Evolutionary conservation across 2,329 filamentous ascomycete species (phyloP).

Genomic region (Penicillium sp.): DNA sequence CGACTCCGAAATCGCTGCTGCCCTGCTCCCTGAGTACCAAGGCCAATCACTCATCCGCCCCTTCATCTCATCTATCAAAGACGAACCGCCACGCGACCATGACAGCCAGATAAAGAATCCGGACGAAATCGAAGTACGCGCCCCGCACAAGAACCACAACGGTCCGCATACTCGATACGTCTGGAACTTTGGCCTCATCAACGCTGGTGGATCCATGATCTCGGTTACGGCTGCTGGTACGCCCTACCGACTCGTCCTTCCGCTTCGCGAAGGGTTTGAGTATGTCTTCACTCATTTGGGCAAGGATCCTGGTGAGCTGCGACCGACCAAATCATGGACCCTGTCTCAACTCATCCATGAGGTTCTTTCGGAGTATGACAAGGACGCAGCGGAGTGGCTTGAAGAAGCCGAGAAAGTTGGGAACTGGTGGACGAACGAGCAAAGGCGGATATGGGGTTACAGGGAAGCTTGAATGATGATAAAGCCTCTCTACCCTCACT

Average conservation of each 20-base stretch:
- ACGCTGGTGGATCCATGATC: slow-evolving; percentile 50
- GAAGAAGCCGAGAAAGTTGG: slow-evolving; percentile 37
- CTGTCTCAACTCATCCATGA: slow-evolving; percentile 23
- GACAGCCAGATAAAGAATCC: not conserved
- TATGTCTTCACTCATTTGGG: slow-evolving; percentile 37
- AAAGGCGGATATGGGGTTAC: slow-evolving; percentile 31
- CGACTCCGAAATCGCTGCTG: slow-evolving; percentile 37
- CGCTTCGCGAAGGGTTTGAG: slow-evolving; percentile 70
- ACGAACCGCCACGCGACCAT: not conserved
- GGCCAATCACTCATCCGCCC: slow-evolving; percentile 49
- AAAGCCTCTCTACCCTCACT: no score
- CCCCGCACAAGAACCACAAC: not conserved
- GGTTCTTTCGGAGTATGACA: slow-evolving; percentile 29
- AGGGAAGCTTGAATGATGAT: slow-evolving; percentile 13
- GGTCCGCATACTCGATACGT: slow-evolving; percentile 20
- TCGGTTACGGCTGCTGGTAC: slow-evolving; percentile 71
- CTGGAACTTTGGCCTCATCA: slow-evolving; percentile 38
- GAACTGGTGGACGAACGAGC: slow-evolving; percentile 39
- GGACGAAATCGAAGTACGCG: not conserved
- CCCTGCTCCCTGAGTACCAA: slow-evolving; percentile 47
- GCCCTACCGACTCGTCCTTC: slow-evolving; percentile 69
- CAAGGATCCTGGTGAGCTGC: slow-evolving; percentile 35
- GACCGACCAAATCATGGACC: slow-evolving; percentile 32
- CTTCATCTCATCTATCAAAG: slow-evolving; percentile 24
- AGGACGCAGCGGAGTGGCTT: slow-evolving; percentile 35